Evolutionary conservation across 2,329 filamentous ascomycete genomes (phyloP), one percentile per base, ranked within the genome.

Genomic region (Pseudopyrenochaeta lycopersici): DNA sequence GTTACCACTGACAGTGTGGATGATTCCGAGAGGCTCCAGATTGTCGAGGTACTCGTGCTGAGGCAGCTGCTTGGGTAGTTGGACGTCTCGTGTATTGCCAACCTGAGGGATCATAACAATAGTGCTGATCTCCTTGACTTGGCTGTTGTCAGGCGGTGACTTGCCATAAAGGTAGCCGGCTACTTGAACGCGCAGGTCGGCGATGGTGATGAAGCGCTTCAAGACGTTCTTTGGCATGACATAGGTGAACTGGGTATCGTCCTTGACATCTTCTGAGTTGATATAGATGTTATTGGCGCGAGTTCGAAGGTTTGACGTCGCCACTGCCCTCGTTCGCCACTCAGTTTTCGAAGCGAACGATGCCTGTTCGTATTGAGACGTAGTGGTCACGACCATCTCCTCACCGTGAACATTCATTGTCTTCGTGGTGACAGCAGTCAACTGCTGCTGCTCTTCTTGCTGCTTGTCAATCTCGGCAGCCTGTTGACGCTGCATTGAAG

Each of bases 161-260:
- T 87, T 87, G 62, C 95, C 95, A 74, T 99, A 99, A 0, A 99
- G 84, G 75, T 97, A 99, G 1, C 93, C 95, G 14, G 94, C 93
- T 44, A 99, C 93, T 77, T 99, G 95, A 12, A 98, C 93, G 42
- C 96, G 90, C 50, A 99, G 85, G 80, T 99, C 95, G 41, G 95
- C 90, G 71, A 99, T 96, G 20, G 91, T 95, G 79, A 99, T 98
- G 82, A 99, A 99, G 62, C 92, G 91, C 84, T 97, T 97, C 68
- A 99, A 85, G 43, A 99, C 89, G 76, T 99, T 99, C 85, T 98
- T 99, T 1, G 95, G 95, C 91, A 99, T 97, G 69, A 99, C 91
- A 70, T 98, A 99, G 1, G 94, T 99, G 72, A 91, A 90, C 68
- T 88, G 85, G 33, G 93, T 91, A 55, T 97, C 92, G 60, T 95